Evolutionary conservation across 805 yeast genomes (phyloP).

Genomic region (Lipomyces oligophaga): DNA sequence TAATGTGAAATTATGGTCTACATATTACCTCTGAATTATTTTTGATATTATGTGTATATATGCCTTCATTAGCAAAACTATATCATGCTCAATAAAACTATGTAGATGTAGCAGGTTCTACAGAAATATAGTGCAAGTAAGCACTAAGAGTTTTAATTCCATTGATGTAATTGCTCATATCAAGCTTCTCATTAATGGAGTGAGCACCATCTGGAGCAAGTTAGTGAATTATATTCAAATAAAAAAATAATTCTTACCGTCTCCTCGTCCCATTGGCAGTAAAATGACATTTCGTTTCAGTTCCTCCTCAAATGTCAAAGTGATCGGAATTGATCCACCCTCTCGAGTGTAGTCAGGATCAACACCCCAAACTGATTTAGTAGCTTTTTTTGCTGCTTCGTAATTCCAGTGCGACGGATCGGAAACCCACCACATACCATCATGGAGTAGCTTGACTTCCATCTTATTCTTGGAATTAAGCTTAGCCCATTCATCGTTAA

Average conservation of each 20-base stretch:
- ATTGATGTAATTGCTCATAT: constrained; percentile 81
- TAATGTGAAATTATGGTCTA: no score
- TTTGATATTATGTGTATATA: no score
- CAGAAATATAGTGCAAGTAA: constrained; percentile 74
- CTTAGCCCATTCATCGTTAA: constrained; percentile 59
- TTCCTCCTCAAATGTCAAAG: constrained; percentile 85
- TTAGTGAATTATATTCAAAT: not conserved
- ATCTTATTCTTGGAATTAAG: constrained; percentile 74
- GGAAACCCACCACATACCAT: constrained; percentile 93
- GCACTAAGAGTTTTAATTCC: constrained; percentile 94
- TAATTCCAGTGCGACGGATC: constrained; percentile 90
- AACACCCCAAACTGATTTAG: constrained; percentile 88
- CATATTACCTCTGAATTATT: no score
- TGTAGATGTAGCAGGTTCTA: no score
- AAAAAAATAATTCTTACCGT: constrained; percentile 42
- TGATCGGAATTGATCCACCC: constrained; percentile 98
- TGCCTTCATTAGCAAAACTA: no score
- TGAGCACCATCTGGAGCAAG: constrained; percentile 72
- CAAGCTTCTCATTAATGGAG: constrained; percentile 91
- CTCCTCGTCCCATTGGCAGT: constrained; percentile 98
- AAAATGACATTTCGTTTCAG: constrained; percentile 80
- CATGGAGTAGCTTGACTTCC: constrained; percentile 77
- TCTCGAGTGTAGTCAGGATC: constrained; percentile 98
- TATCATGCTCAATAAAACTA: no score
- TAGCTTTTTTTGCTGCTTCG: constrained; percentile 91